Percentiles rank a stretch among this genome's conserved stretches.
phyloP scores from a whole-genome alignment of 805 yeast species.

The Wickerhamiella sergipiensis region DNA sequence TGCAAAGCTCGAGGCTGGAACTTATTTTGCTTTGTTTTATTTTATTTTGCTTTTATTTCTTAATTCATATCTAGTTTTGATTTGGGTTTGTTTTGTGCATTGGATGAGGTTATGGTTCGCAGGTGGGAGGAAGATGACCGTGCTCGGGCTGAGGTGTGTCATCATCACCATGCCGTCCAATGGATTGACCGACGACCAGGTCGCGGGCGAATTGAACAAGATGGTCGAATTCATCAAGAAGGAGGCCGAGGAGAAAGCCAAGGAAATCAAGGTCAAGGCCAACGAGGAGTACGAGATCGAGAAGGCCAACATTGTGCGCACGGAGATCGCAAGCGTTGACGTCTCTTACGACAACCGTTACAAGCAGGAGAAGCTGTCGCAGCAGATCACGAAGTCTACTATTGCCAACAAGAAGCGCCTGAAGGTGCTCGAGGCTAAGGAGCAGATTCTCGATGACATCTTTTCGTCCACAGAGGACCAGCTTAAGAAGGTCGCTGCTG shows the following conservation, averaged over 20 bases:
- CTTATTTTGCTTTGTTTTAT: too few relatives aligned
- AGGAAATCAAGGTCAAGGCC: conserved; percentile 87
- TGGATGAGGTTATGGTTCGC: too few relatives aligned
- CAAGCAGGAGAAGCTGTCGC: conserved; percentile 84
- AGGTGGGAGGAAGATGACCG: background rate
- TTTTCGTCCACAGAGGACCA: conserved; percentile 55
- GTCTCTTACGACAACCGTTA: conserved; percentile 61
- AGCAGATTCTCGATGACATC: conserved; percentile 59
- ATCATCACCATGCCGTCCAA: conserved; percentile 4
- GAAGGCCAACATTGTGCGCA: conserved; percentile 86
- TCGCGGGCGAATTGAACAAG: conserved; percentile 86
- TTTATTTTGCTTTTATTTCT: too few relatives aligned
- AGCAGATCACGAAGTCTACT: conserved; percentile 90
- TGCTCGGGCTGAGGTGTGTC: background rate
- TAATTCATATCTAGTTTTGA: too few relatives aligned
- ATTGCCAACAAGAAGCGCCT: conserved; percentile 92
- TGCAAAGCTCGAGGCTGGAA: too few relatives aligned
- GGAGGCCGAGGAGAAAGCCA: conserved; percentile 98
- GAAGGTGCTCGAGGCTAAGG: conserved; percentile 76
- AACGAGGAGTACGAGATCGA: conserved; percentile 98
- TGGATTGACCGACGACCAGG: conserved; percentile 39
- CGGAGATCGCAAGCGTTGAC: conserved; percentile 83
- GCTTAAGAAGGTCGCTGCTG: conserved; percentile 42
- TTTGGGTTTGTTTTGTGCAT: too few relatives aligned
- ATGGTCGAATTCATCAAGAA: conserved; percentile 98